Evolutionary conservation across 2,329 filamentous ascomycete genomes (phyloP).

Genomic region (Lecanosticta acicola): DNA sequence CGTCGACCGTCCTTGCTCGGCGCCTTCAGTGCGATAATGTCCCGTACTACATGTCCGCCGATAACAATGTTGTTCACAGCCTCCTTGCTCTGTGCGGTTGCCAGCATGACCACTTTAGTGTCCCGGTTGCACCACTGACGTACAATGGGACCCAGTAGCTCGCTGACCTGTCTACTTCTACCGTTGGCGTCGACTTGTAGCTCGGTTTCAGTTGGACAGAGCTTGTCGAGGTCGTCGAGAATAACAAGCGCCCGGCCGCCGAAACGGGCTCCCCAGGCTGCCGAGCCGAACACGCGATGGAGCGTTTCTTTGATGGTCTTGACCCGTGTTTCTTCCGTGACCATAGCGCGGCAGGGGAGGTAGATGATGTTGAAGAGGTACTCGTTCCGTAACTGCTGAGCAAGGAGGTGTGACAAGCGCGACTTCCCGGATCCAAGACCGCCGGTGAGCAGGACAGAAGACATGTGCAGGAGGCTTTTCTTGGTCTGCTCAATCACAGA

Average conservation of each 20-base stretch:
- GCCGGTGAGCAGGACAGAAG: conserved; percentile 83
- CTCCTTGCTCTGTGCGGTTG: conserved; percentile 89
- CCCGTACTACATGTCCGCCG: conserved; percentile 84
- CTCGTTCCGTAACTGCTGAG: conserved; percentile 64
- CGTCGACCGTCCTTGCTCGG: conserved; percentile 87
- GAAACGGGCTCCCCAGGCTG: conserved; percentile 83
- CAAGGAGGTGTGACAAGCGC: conserved; percentile 68
- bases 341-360: conserved; percentile 77
- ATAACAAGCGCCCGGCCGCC: conserved; percentile 81
- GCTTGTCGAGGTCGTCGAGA: conserved; percentile 84
- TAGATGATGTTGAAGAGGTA: conserved; percentile 77
- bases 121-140: conserved; percentile 76
- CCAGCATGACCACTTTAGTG: conserved; percentile 77
- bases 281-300: conserved; percentile 75
- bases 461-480: conserved; percentile 73
- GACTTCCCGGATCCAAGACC: conserved; percentile 89
- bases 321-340: conserved; percentile 85
- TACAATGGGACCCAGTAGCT: conserved; percentile 76
- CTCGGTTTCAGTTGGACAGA: conserved; percentile 91
- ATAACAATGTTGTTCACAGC: conserved; percentile 84
- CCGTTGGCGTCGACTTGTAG: conserved; percentile 92
- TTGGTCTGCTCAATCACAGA: conserved; percentile 64
- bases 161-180: conserved; percentile 84
- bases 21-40: conserved; percentile 83
- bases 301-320: conserved; percentile 87